These are phyloP conservation scores for Xenoacremonium recifei DNA, from an alignment of 2,329 filamentous ascomycete genomes.

Conservation along the genomic window DNA sequence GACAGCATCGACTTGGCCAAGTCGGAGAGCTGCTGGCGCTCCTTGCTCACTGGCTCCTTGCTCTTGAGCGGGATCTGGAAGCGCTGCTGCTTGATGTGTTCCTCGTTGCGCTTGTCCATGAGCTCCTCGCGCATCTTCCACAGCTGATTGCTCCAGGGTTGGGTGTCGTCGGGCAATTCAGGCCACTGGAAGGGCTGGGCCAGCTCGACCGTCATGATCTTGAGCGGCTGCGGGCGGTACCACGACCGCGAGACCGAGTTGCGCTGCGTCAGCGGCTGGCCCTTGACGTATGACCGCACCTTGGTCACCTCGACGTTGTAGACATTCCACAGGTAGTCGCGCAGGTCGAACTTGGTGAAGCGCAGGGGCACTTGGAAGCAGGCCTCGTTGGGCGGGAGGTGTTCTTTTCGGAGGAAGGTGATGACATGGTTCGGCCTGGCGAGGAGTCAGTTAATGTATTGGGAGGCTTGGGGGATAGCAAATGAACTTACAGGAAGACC, in stretches of 20 bases:
- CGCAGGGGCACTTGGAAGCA: constrained; percentile 87
- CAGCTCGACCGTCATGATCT: constrained; percentile 95
- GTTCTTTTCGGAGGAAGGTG: constrained; percentile 70
- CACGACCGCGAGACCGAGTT: constrained; percentile 51
- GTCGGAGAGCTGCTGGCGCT: constrained; percentile 53
- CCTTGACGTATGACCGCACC: constrained; percentile 77
- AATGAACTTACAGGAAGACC: constrained; percentile 50
- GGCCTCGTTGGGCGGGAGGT: constrained; percentile 75
- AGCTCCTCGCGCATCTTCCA: constrained; percentile 52
- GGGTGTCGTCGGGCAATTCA: constrained; percentile 59
- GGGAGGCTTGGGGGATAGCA: neutral
- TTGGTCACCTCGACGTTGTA: constrained; percentile 73
- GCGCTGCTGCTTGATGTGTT: constrained; percentile 31
- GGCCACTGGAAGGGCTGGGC: constrained; percentile 88
- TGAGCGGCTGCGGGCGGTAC: constrained; percentile 70
- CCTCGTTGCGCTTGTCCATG: constrained; percentile 39
- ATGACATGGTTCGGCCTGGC: constrained; percentile 77
- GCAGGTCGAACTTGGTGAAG: constrained; percentile 95
- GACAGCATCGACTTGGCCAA: constrained; percentile 62
- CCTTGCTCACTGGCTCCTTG: constrained; percentile 38
- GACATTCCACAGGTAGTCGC: constrained; percentile 87
- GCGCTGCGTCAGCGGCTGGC: constrained; percentile 55
- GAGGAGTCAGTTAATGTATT: neutral
- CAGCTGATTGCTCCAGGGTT: constrained; percentile 63
- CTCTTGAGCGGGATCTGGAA: constrained; percentile 39